phyloP scores from a whole-genome alignment of 306 rosid species.

The Vigna reflexopilosa region DNA sequence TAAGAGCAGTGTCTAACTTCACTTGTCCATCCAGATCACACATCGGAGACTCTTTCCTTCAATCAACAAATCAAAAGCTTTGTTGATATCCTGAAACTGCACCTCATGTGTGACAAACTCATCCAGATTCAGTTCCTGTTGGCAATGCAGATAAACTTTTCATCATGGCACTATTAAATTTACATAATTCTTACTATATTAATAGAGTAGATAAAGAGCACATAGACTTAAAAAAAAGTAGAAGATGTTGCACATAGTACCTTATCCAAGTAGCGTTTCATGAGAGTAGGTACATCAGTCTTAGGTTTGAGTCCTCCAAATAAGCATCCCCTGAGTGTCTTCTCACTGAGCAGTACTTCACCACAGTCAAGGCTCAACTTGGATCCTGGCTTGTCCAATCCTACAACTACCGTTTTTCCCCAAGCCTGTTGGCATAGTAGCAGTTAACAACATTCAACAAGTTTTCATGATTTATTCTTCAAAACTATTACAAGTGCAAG shows the following conservation, averaged over 20 bases:
- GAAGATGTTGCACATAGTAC: conserved; percentile 48
- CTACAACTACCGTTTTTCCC: conserved; percentile 87
- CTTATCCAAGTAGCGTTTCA: conserved; percentile 78
- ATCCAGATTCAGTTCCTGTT: conserved; percentile 78
- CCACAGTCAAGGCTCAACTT: conserved; percentile 47
- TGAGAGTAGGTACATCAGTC: conserved; percentile 71
- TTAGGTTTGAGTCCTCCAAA: conserved; percentile 90
- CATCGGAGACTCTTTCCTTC: conserved; percentile 72
- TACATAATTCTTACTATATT: not conserved
- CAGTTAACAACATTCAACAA: conserved; percentile 12
- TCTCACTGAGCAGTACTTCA: conserved; percentile 67
- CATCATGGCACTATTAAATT: not conserved
- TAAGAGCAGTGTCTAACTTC: not conserved
- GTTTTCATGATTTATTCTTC: not conserved
- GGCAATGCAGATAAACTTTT: not conserved
- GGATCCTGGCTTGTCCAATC: conserved; percentile 75
- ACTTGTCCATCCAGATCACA: conserved; percentile 50
- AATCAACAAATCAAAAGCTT: conserved; percentile 74
- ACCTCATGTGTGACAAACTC: conserved; percentile 79
- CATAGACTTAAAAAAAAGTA: not conserved
- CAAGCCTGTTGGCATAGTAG: conserved; percentile 64
- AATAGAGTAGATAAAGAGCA: not conserved
- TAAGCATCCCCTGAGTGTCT: conserved; percentile 68
- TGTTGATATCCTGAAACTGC: conserved; percentile 72
- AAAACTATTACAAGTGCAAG: no score